These are phyloP conservation scores for Metarhizium sp. DNA, from an alignment of 2,329 filamentous ascomycete species.

Conservation along the genomic window DNA sequence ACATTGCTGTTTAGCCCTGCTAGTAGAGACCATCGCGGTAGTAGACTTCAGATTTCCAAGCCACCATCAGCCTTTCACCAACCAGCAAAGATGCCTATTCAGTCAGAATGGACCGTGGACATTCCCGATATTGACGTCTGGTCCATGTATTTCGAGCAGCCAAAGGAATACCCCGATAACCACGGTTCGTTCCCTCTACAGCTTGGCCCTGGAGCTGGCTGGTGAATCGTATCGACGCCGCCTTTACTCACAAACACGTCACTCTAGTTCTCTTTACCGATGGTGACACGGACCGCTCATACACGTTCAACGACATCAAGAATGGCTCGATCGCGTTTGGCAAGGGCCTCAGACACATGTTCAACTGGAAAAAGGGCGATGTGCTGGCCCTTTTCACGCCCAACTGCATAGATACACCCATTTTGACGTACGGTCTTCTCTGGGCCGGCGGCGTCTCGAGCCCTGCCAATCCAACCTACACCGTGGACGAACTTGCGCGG, in stretches of 20 bases:
- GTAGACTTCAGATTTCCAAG: neutral
- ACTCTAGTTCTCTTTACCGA: conserved; percentile 67
- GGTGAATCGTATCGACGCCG: neutral
- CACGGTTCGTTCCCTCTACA: conserved; percentile 46
- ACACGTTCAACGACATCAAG: conserved; percentile 63
- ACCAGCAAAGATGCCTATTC: conserved; percentile 52
- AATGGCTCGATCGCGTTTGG: conserved; percentile 65
- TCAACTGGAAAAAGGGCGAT: conserved; percentile 75
- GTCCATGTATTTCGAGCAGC: conserved; percentile 64
- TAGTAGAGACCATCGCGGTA: too few species aligned
- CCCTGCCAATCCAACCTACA: conserved; percentile 87
- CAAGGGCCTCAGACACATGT: conserved; percentile 62
- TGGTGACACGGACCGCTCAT: conserved; percentile 54
- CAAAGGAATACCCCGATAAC: conserved; percentile 61
- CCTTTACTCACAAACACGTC: neutral
- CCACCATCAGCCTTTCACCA: neutral
- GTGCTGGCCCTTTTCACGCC: conserved; percentile 76
- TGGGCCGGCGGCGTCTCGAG: conserved; percentile 78
- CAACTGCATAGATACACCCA: conserved; percentile 76
- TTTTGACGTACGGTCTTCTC: conserved; percentile 66
- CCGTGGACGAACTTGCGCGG: conserved; percentile 70
- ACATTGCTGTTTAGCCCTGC: too few species aligned
- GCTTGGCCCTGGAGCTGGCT: conserved; percentile 3
- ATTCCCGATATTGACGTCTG: conserved; percentile 73
- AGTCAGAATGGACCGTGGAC: conserved; percentile 56